Conservation (phyloP, 257 asterid genomes). For the Capsicum pubescens region DNA sequence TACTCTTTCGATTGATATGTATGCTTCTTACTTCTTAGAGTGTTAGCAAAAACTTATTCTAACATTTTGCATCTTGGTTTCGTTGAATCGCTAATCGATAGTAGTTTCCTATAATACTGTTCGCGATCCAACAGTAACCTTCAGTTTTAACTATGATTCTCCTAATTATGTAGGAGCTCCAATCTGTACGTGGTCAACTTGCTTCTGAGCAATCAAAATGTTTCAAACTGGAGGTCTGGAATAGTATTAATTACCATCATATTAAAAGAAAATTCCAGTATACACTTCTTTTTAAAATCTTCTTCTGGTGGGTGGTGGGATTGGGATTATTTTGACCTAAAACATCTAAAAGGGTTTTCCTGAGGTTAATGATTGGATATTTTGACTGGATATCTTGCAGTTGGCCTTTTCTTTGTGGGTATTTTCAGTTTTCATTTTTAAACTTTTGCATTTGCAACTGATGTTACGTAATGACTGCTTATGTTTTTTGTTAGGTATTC, state of each 20-base stretch:
- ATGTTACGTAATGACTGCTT: background rate
- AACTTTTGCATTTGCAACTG: background rate
- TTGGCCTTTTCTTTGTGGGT: background rate
- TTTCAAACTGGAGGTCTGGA: conserved; percentile 92
- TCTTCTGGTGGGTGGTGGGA: background rate
- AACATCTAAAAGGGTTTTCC: background rate
- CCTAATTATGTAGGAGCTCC: conserved; percentile 72
- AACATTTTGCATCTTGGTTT: conserved; percentile 3
- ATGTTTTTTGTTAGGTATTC: background rate
- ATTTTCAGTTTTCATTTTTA: background rate
- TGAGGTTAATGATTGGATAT: background rate
- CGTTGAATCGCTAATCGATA: background rate
- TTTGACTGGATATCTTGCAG: background rate
- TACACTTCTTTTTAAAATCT: background rate
- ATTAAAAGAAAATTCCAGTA: background rate
- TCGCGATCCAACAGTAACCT: conserved; percentile 6
- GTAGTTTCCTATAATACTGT: background rate
- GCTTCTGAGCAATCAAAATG: conserved; percentile 96
- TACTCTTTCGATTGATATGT: too few species aligned
- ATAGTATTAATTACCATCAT: conserved; percentile 20
- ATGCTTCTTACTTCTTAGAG: too few species aligned
- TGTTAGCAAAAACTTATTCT: too few species aligned
- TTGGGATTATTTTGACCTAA: background rate
- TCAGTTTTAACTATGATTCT: background rate
- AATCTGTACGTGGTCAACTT: conserved; percentile 91